Evolutionary conservation across 2,329 filamentous ascomycete species (phyloP).

Genomic region (Pestalotiopsis sp.): DNA sequence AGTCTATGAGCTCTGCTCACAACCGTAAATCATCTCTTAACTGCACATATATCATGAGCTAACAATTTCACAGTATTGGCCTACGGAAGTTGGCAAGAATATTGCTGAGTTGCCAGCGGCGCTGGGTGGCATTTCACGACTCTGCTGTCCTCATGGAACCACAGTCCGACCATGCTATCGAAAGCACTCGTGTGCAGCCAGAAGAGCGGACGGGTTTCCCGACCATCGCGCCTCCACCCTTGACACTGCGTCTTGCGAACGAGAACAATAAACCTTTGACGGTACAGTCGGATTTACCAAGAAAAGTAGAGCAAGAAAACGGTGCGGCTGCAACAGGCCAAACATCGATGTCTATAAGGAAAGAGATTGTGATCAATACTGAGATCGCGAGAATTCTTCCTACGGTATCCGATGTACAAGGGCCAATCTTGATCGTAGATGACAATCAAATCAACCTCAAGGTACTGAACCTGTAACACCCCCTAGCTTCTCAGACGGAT

Average conservation of each 20-base stretch:
- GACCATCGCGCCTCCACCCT: not conserved
- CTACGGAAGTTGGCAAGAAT: not conserved
- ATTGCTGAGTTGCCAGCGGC: not conserved
- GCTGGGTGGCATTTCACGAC: not conserved
- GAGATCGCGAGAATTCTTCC: not conserved
- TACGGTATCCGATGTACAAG: not conserved
- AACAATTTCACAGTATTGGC: not conserved
- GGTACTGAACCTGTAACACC: not conserved
- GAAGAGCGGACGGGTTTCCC: not conserved
- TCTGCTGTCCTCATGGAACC: not conserved
- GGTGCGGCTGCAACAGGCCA: not conserved
- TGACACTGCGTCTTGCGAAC: not conserved
- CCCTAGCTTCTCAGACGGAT: not conserved
- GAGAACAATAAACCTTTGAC: not conserved
- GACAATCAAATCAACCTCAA: slow-evolving; percentile 40
- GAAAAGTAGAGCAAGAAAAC: not conserved
- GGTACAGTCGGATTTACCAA: not conserved
- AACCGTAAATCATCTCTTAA: not conserved
- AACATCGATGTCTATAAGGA: not conserved
- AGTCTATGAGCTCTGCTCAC: slow-evolving; percentile 1
- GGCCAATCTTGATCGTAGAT: slow-evolving; percentile 34
- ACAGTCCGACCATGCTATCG: not conserved
- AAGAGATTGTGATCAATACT: not conserved
- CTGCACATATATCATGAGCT: not conserved
- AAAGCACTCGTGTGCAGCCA: not conserved